These are phyloP conservation scores for Aureobasidium namibiae DNA, from an alignment of 2,329 filamentous ascomycete species.

Conservation along the genomic window DNA sequence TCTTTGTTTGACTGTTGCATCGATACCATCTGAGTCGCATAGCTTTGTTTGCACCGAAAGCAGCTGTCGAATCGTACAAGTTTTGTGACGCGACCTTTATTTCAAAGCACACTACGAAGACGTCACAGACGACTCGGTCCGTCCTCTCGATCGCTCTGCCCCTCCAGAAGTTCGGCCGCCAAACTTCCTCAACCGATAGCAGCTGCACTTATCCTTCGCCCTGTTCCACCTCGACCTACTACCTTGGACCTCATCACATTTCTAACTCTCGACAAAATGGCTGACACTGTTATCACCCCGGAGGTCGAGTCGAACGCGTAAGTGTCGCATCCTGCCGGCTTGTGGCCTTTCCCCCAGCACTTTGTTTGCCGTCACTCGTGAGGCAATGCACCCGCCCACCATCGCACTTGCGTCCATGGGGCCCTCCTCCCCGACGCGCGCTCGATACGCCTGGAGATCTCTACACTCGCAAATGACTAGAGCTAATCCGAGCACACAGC, in stretches of 20 bases:
- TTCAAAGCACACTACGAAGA: conserved; percentile 8
- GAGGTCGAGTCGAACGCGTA: conserved; percentile 40
- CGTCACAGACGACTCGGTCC: conserved; percentile 5
- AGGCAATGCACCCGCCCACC: neutral
- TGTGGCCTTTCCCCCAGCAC: neutral
- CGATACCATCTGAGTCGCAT: neutral
- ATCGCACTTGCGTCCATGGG: neutral
- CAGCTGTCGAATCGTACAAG: conserved; percentile 1
- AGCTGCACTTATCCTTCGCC: conserved; percentile 4
- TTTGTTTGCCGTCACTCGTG: neutral
- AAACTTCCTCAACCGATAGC: conserved; percentile 10
- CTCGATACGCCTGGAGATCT: neutral
- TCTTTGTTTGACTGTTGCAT: neutral
- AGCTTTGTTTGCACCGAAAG: conserved; percentile 4
- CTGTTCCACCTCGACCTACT: conserved; percentile 6
- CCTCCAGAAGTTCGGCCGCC: conserved; percentile 10
- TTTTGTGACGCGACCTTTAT: conserved; percentile 6
- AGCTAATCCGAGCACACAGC: conserved; percentile 16
- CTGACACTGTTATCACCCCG: conserved; percentile 40
- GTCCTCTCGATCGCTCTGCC: conserved; percentile 7
- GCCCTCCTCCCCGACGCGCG: neutral
- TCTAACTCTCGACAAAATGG: conserved; percentile 27
- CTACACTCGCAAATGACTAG: neutral
- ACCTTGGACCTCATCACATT: neutral
- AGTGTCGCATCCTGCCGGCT: conserved; percentile 18